phyloP scores from a whole-genome alignment of 208 protist species.

The Acanthamoeba polyphaga region DNA sequence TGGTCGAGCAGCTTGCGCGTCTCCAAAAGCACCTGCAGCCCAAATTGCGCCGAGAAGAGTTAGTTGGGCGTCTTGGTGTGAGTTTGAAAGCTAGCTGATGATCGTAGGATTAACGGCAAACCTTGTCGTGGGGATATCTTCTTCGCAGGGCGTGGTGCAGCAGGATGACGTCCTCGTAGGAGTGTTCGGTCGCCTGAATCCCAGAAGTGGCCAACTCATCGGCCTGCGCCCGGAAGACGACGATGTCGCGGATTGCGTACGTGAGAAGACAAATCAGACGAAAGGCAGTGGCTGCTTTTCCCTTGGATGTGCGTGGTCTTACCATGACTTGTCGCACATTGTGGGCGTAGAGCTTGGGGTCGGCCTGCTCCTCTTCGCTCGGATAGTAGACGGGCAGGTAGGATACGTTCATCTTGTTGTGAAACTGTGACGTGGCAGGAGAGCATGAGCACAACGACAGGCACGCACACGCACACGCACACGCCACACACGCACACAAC shows the following conservation, averaged over 20 bases:
- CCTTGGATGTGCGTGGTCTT: background rate
- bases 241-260: too few species aligned
- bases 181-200: slow-evolving; percentile 37
- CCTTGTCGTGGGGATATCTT: background rate
- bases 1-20: slow-evolving; percentile 25
- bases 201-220: background rate
- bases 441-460: background rate
- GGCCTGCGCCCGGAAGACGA: background rate
- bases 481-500: too few species aligned
- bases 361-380: slow-evolving; percentile 90
- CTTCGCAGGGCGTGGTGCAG: background rate
- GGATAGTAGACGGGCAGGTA: slow-evolving; percentile 93
- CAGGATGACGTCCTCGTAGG: slow-evolving; percentile 59
- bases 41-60: background rate
- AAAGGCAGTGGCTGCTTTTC: background rate
- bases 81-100: too few species aligned
- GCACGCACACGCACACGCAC: too few species aligned
- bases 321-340: slow-evolving; percentile 86
- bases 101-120: background rate
- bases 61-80: too few species aligned
- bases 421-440: slow-evolving; percentile 87
- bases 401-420: slow-evolving; percentile 91
- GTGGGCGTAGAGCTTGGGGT: slow-evolving; percentile 90
- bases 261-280: slow-evolving; percentile 70
- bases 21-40: background rate